These are phyloP conservation scores for Schizothecium vesticola DNA, from an alignment of 495 filamentous ascomycete species.

Conservation along the genomic window DNA sequence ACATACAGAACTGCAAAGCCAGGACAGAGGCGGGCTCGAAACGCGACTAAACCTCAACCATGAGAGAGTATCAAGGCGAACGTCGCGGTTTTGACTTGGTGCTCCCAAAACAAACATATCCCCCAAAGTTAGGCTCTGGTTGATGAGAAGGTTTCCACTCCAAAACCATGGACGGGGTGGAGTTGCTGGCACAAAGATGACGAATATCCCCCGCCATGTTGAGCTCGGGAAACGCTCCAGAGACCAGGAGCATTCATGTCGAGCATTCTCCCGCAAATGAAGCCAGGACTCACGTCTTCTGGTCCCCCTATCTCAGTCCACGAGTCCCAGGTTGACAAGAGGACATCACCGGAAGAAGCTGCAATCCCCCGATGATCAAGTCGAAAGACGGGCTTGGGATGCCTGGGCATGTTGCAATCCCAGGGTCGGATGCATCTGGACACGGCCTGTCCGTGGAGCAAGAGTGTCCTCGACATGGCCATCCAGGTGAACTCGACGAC, in stretches of 20 bases:
- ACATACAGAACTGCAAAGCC: neutral
- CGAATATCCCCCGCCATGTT: neutral
- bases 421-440: neutral
- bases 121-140: neutral
- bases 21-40: neutral
- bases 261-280: neutral
- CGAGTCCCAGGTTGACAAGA: constrained; percentile 5
- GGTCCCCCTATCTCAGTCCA: neutral
- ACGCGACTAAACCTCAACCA: neutral
- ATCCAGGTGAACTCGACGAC: neutral
- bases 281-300: neutral
- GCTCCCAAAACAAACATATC: neutral
- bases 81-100: neutral
- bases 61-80: neutral
- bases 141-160: neutral
- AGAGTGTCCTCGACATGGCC: neutral
- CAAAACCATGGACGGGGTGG: neutral
- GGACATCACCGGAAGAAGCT: neutral
- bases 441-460: neutral
- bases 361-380: neutral
- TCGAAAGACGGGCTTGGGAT: neutral
- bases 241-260: neutral
- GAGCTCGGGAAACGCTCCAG: neutral
- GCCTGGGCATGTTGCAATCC: neutral
- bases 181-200: neutral